These are phyloP conservation scores for Pseudonectria foliicola DNA, from an alignment of 2,329 filamentous ascomycete species.

Conservation along the genomic window DNA sequence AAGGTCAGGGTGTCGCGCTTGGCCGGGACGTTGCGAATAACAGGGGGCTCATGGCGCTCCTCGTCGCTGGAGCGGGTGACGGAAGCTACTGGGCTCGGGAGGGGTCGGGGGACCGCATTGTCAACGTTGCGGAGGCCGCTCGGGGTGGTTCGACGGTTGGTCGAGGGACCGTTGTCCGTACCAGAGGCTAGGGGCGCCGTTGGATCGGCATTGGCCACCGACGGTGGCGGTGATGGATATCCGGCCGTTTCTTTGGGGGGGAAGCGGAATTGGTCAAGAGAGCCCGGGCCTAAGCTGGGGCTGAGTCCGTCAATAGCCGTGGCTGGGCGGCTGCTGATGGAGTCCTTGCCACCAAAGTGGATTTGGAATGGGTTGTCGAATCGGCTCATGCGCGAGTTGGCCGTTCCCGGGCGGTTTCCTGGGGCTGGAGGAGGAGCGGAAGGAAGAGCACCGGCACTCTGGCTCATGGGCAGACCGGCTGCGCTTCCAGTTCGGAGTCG, in stretches of 20 bases:
- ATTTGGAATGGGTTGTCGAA: conserved; percentile 44
- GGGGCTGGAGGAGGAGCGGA: conserved; percentile 4
- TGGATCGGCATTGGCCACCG: conserved; percentile 25
- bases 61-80: conserved; percentile 34
- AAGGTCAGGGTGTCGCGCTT: conserved; percentile 45
- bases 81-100: conserved; percentile 38
- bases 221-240: conserved; percentile 33
- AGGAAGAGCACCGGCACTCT: no score
- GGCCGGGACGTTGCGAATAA: conserved; percentile 42
- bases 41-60: conserved; percentile 31
- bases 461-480: conserved; percentile 21
- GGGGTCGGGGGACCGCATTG: conserved; percentile 22
- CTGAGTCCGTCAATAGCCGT: conserved; percentile 9
- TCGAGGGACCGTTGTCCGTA: conserved; percentile 10
- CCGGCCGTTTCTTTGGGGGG: conserved; percentile 20
- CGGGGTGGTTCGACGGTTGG: conserved; percentile 16
- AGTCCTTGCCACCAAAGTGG: conserved; percentile 31
- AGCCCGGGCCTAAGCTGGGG: conserved; percentile 23
- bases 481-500: conserved; percentile 23
- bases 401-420: conserved; percentile 28
- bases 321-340: conserved; percentile 18
- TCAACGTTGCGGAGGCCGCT: conserved; percentile 22
- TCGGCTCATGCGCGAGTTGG: conserved; percentile 28
- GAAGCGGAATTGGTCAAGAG: conserved; percentile 35
- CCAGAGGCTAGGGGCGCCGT: conserved; percentile 14